Percentiles rank a stretch among this genome's conserved stretches.
Conservation (phyloP, 176 grass and related monocot species). For the Phragmites australis region DNA sequence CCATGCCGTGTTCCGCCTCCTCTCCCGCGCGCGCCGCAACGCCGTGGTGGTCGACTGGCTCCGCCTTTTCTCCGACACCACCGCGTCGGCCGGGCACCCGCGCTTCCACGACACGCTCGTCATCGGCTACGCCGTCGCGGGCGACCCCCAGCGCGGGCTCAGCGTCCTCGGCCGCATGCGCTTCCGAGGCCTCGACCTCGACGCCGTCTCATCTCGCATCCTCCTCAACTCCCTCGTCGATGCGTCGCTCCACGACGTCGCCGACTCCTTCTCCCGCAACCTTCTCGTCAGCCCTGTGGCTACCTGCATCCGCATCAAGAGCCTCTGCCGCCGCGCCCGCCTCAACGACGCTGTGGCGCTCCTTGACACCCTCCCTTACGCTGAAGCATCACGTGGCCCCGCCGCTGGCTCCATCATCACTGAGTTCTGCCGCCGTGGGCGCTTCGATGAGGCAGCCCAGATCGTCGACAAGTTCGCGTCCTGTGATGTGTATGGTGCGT, state of each 20-base stretch:
- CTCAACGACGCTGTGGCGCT: conserved; percentile 53
- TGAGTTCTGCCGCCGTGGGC: conserved; percentile 46
- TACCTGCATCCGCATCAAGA: conserved; percentile 73
- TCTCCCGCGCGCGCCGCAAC: conserved; percentile 46
- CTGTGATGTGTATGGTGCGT: conserved; percentile 58
- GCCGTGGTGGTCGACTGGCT: conserved; percentile 81
- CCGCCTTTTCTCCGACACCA: conserved; percentile 60
- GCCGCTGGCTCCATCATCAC: conserved; percentile 50
- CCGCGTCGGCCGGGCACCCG: conserved; percentile 17
- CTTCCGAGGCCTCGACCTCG: conserved; percentile 64
- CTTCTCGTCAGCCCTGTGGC: conserved; percentile 35
- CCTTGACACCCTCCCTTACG: conserved; percentile 57
- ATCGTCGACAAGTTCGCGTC: conserved; percentile 71
- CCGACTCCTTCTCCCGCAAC: conserved; percentile 59
- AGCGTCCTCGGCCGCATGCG: conserved; percentile 68
- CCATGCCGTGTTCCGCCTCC: conserved; percentile 62
- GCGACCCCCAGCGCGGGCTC: conserved; percentile 79
- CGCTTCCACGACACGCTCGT: conserved; percentile 83
- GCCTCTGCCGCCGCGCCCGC: conserved; percentile 55
- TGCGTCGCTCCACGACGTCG: conserved; percentile 72
- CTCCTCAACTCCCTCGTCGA: conserved; percentile 92
- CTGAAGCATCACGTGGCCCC: conserved; percentile 28
- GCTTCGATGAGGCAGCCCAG: conserved; percentile 47
- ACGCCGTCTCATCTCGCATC: conserved; percentile 66
- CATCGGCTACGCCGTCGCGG: conserved; percentile 78